Conservation (phyloP, 192 early-diverging fungal species). For the Coemansia erecta region DNA sequence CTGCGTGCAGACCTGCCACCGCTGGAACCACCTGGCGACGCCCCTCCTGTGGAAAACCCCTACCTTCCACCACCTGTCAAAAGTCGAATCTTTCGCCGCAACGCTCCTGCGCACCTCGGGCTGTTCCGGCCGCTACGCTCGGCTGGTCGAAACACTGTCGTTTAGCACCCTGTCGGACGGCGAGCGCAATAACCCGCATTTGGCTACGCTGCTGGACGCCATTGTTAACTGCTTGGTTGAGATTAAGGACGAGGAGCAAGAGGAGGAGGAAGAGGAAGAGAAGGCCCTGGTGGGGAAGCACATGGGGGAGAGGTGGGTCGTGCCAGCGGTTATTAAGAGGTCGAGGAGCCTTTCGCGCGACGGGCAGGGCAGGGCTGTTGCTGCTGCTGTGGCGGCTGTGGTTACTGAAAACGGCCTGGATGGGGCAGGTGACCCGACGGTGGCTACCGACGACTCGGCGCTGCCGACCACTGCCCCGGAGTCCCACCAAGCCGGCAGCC, state of each 20-base stretch:
- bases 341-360: slow-evolving; percentile 38
- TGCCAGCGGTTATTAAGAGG: slow-evolving; percentile 18
- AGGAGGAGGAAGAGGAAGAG: background rate
- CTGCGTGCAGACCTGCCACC: slow-evolving; percentile 45
- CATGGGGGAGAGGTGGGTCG: background rate
- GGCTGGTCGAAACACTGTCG: slow-evolving; percentile 35
- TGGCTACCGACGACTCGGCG: too few species aligned
- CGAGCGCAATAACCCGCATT: slow-evolving; percentile 42
- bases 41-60: slow-evolving; percentile 54
- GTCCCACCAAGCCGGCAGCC: too few species aligned
- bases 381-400: background rate
- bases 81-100: slow-evolving; percentile 39
- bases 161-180: slow-evolving; percentile 41
- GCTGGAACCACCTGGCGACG: slow-evolving; percentile 53
- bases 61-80: slow-evolving; percentile 29
- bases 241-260: background rate
- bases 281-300: too few species aligned
- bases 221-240: slow-evolving; percentile 40
- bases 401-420: background rate
- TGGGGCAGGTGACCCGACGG: too few species aligned
- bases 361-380: slow-evolving; percentile 1
- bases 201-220: slow-evolving; percentile 38
- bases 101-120: slow-evolving; percentile 23
- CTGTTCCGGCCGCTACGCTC: slow-evolving; percentile 22
- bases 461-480: too few species aligned